Conservation (phyloP, 2,329 filamentous ascomycete species). For the Pseudogymnoascus sp. region DNA sequence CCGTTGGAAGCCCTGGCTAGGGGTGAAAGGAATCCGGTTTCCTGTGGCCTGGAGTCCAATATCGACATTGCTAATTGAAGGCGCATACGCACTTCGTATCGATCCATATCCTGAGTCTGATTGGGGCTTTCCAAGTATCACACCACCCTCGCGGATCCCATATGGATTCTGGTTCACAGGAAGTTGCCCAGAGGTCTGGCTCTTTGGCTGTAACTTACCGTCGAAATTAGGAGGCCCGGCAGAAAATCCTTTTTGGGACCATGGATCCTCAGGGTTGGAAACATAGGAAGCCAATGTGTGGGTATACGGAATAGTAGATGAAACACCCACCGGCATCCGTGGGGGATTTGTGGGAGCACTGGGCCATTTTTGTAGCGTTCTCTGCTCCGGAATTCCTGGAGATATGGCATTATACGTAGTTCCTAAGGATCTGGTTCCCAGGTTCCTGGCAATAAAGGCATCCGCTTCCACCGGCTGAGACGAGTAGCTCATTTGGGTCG, state of each 20-base stretch:
- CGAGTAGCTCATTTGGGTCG: neutral
- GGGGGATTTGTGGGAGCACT: neutral
- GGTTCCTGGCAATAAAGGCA: neutral
- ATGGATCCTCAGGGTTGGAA: neutral
- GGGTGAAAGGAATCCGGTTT: conserved; percentile 21
- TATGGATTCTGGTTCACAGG: neutral
- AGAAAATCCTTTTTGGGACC: neutral
- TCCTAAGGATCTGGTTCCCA: neutral
- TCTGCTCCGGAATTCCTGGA: neutral
- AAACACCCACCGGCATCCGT: neutral
- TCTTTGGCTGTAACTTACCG: neutral
- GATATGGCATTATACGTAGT: neutral
- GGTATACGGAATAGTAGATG: conserved; percentile 1
- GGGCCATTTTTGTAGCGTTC: neutral
- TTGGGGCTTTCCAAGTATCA: conserved; percentile 22
- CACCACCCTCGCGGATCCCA: conserved; percentile 12
- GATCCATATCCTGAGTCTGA: conserved; percentile 31
- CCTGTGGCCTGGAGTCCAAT: conserved; percentile 24
- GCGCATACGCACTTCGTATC: conserved; percentile 24
- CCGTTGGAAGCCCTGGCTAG: conserved; percentile 20
- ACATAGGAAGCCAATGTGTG: neutral
- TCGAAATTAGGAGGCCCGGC: neutral
- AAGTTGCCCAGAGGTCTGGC: neutral
- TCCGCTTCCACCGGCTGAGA: neutral
- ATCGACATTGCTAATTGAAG: conserved; percentile 26